These are phyloP conservation scores for Neurospora sublineolata DNA, from an alignment of 495 filamentous ascomycete species.

Conservation along the genomic window DNA sequence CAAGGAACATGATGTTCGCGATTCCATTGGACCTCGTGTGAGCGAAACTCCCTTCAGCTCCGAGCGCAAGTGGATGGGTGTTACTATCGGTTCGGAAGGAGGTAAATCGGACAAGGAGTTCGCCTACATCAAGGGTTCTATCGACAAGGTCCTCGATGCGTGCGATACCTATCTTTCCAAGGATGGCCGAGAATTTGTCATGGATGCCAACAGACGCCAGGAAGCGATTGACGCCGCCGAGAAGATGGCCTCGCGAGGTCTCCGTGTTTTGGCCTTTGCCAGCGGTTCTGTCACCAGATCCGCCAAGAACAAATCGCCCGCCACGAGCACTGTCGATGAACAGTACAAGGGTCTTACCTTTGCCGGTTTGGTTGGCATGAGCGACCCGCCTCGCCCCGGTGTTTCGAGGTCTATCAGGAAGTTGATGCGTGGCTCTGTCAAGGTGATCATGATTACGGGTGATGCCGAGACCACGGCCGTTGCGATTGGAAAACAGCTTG, in stretches of 20 bases:
- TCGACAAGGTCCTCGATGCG: constrained; percentile 73
- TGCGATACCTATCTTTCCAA: constrained; percentile 86
- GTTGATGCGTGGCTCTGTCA: constrained; percentile 85
- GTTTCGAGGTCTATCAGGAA: constrained; percentile 83
- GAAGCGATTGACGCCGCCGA: constrained; percentile 73
- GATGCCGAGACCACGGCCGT: constrained; percentile 90
- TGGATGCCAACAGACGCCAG: constrained; percentile 67
- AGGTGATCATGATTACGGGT: constrained; percentile 97
- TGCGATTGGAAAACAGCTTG: constrained; percentile 83
- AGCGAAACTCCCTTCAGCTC: constrained; percentile 92
- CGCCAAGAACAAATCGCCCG: constrained; percentile 29
- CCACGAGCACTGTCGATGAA: constrained; percentile 48
- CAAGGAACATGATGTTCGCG: constrained; percentile 80
- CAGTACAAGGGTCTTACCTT: constrained; percentile 75
- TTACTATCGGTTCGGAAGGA: constrained; percentile 57
- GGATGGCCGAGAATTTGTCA: constrained; percentile 74
- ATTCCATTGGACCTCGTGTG: constrained; percentile 64
- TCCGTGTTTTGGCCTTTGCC: constrained; percentile 84
- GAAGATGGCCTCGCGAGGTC: constrained; percentile 81
- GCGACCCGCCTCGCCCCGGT: constrained; percentile 80
- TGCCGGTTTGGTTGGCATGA: constrained; percentile 91
- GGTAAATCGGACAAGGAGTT: constrained; percentile 47
- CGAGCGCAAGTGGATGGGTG: constrained; percentile 98
- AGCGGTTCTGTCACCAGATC: constrained; percentile 49
- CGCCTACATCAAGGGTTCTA: constrained; percentile 88